Evolutionary conservation across 192 early-diverging fungal genomes (phyloP).

Genomic region (Umbelopsis vinacea): DNA sequence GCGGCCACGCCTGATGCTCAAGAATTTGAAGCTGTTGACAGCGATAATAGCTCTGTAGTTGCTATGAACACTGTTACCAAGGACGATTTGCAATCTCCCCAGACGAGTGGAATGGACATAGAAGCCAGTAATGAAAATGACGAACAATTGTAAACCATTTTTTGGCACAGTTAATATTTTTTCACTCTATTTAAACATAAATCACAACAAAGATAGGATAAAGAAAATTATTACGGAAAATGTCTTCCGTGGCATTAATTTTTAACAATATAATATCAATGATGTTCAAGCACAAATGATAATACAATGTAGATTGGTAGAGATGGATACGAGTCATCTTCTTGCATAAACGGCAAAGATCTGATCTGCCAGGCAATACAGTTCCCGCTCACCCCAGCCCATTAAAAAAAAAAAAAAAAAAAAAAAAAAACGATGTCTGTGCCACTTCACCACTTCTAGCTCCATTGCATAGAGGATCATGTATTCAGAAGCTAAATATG

Average conservation of each 20-base stretch:
- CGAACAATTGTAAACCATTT: slow-evolving; percentile 3
- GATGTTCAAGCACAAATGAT: too few species aligned
- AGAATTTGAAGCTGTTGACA: not conserved
- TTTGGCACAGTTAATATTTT: not conserved
- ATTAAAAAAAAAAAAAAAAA: too few species aligned
- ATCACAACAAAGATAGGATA: not conserved
- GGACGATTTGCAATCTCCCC: not conserved
- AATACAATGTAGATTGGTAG: too few species aligned
- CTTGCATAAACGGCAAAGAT: not conserved
- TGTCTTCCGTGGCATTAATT: too few species aligned
- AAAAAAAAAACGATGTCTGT: slow-evolving; percentile 2
- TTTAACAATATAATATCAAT: too few species aligned
- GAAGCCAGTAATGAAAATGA: not conserved
- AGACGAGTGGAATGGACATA: slow-evolving; percentile 1
- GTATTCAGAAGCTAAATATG: not conserved
- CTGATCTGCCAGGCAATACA: too few species aligned
- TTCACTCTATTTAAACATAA: not conserved
- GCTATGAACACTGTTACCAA: not conserved
- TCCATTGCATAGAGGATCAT: not conserved
- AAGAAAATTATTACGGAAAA: too few species aligned
- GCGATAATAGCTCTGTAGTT: slow-evolving; percentile 12
- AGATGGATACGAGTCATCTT: not conserved
- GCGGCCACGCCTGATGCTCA: slow-evolving; percentile 10
- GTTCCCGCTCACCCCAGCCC: too few species aligned
- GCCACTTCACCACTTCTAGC: not conserved